Percentiles rank a stretch among this genome's conserved stretches.
Evolutionary conservation across 176 grass and related monocot species (phyloP).

Genomic region (barley (Hordeum vulgare)): DNA sequence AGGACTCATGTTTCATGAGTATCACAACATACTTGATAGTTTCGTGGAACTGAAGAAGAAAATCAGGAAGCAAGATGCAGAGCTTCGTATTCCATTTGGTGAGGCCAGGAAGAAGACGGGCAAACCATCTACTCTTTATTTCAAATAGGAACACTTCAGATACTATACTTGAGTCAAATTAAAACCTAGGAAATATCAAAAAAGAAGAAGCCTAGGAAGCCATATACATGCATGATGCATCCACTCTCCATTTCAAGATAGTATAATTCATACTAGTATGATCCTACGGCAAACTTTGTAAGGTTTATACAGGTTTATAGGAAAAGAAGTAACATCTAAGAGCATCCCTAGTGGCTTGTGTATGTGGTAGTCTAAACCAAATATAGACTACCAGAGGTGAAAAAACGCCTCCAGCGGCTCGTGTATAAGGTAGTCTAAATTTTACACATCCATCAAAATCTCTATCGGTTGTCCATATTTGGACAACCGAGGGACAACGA

Average conservation of each 20-base stretch:
- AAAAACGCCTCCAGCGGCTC: too few relatives aligned
- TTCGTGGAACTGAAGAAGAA: background rate
- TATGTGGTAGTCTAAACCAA: too few relatives aligned
- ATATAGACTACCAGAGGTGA: too few relatives aligned
- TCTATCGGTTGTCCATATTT: too few relatives aligned
- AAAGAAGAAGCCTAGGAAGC: too few relatives aligned
- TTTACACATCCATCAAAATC: too few relatives aligned
- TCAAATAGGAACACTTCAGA: background rate
- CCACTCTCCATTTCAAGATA: background rate
- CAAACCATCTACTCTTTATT: background rate
- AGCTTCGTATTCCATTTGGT: background rate
- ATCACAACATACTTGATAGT: background rate
- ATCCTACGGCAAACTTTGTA: background rate
- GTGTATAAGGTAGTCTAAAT: too few relatives aligned
- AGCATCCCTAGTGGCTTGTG: too few relatives aligned
- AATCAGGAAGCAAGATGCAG: background rate
- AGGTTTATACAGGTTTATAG: background rate
- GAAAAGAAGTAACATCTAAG: too few relatives aligned
- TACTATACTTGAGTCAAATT: background rate
- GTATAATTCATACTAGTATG: background rate
- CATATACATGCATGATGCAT: background rate
- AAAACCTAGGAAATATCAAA: background rate
- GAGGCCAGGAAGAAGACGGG: background rate
- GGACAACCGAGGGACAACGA: too few relatives aligned
- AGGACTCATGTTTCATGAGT: slow-evolving; percentile 10